Evolutionary conservation across 2,329 filamentous ascomycete species (phyloP).

Genomic region (Sclerotinia nivalis): DNA sequence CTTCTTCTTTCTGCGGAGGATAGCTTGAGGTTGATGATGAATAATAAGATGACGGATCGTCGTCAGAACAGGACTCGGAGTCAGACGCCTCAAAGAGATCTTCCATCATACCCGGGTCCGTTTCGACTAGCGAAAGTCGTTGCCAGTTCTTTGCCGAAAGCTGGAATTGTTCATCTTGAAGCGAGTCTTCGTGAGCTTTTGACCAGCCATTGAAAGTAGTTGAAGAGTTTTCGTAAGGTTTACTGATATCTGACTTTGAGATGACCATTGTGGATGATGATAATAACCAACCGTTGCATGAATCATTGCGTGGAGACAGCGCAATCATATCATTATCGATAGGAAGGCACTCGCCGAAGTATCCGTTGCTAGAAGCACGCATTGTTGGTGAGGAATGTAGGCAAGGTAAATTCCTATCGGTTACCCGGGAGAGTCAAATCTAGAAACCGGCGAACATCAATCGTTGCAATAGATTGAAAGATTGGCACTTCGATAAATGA

Average conservation of each 20-base stretch:
- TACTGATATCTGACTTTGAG: slow-evolving; percentile 16
- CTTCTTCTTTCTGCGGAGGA: slow-evolving; percentile 14
- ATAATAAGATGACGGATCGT: slow-evolving; percentile 15
- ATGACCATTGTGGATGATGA: slow-evolving; percentile 23
- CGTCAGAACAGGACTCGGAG: slow-evolving; percentile 9
- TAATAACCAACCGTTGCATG: slow-evolving; percentile 18
- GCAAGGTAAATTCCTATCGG: slow-evolving; percentile 21
- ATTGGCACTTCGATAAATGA: slow-evolving; percentile 5
- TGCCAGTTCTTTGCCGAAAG: background rate
- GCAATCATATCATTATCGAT: slow-evolving; percentile 26
- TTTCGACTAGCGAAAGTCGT: slow-evolving; percentile 17
- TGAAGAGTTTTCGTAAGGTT: background rate
- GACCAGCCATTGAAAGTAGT: background rate
- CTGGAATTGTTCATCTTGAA: background rate
- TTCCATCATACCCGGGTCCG: slow-evolving; percentile 22
- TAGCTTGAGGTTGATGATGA: slow-evolving; percentile 23
- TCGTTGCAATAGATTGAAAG: slow-evolving; percentile 6
- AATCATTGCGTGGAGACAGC: slow-evolving; percentile 14
- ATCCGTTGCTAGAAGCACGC: slow-evolving; percentile 17
- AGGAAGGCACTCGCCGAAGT: slow-evolving; percentile 7
- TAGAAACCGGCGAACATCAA: slow-evolving; percentile 1
- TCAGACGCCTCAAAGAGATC: slow-evolving; percentile 17
- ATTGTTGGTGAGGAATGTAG: slow-evolving; percentile 23
- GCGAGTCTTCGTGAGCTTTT: background rate
- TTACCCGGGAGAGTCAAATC: slow-evolving; percentile 15